These are phyloP conservation scores for Planoprotostelium fungivorum DNA, from an alignment of 78 protist genomes.

Conservation along the genomic window DNA sequence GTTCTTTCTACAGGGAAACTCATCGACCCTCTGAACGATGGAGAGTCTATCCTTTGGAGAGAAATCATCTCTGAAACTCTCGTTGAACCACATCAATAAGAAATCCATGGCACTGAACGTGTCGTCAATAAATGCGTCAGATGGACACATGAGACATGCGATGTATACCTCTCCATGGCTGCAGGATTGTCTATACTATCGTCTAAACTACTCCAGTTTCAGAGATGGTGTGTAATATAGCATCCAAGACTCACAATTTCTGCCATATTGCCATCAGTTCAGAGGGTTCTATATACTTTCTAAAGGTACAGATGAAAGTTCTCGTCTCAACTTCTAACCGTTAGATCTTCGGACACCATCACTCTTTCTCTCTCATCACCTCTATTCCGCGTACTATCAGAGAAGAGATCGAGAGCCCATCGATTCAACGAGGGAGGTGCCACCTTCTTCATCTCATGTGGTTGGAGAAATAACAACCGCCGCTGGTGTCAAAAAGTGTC, in stretches of 20 bases:
- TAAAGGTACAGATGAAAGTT: neutral
- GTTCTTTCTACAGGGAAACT: neutral
- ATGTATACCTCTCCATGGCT: neutral
- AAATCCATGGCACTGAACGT: neutral
- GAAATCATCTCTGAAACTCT: neutral
- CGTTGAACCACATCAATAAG: neutral
- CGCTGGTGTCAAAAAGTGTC: too few relatives aligned
- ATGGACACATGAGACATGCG: neutral
- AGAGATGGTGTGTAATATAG: neutral
- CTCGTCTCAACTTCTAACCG: neutral
- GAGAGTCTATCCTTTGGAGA: neutral
- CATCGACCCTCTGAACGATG: neutral
- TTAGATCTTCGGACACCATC: neutral
- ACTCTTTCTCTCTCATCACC: neutral
- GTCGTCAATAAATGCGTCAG: neutral
- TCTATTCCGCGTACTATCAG: neutral
- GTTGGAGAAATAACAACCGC: too few relatives aligned
- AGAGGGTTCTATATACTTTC: neutral
- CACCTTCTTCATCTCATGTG: too few relatives aligned
- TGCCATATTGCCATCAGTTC: neutral
- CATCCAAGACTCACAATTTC: neutral
- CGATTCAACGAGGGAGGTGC: neutral
- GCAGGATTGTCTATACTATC: neutral
- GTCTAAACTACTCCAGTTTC: neutral
- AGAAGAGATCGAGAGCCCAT: neutral